phyloP scores from a whole-genome alignment of 495 filamentous ascomycete genomes.

The Neurospora tetraspora region DNA sequence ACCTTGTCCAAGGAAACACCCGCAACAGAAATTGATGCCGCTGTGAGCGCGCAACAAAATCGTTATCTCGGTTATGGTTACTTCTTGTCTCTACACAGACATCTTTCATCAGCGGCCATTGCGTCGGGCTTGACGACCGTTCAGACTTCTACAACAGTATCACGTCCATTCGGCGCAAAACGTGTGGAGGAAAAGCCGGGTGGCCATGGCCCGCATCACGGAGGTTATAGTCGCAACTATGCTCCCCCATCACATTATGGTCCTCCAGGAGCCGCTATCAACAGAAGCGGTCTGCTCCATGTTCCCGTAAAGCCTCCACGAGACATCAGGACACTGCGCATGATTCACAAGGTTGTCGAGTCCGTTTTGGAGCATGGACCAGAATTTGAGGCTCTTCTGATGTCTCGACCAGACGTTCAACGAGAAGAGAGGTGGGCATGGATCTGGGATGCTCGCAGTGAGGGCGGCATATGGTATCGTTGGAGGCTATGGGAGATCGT shows the following conservation, averaged over 20 bases:
- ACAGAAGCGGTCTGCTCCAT: constrained; percentile 42
- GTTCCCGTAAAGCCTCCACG: constrained; percentile 67
- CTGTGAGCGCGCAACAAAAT: constrained; percentile 70
- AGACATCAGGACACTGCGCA: constrained; percentile 66
- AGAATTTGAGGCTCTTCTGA: constrained; percentile 87
- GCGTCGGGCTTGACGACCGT: constrained; percentile 43
- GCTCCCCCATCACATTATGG: constrained; percentile 70
- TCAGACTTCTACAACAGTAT: constrained; percentile 39
- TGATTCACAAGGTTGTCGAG: constrained; percentile 87
- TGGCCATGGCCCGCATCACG: constrained; percentile 47
- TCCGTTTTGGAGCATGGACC: constrained; percentile 65
- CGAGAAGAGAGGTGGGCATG: constrained; percentile 84
- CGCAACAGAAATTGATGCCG: constrained; percentile 72
- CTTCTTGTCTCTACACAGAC: constrained; percentile 68
- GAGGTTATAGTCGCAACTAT: constrained; percentile 58
- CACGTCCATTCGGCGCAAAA: constrained; percentile 80
- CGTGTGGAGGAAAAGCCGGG: constrained; percentile 40
- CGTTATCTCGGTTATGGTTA: constrained; percentile 82
- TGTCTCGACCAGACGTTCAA: constrained; percentile 73
- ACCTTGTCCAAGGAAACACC: constrained; percentile 78
- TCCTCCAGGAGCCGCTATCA: constrained; percentile 33
- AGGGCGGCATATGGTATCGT: constrained; percentile 75
- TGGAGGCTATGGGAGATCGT: constrained; percentile 84
- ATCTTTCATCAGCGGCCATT: constrained; percentile 75
- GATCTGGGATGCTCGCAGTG: constrained; percentile 80